phyloP scores from a whole-genome alignment of 306 rosid species.

The Sicyos baderoa region DNA sequence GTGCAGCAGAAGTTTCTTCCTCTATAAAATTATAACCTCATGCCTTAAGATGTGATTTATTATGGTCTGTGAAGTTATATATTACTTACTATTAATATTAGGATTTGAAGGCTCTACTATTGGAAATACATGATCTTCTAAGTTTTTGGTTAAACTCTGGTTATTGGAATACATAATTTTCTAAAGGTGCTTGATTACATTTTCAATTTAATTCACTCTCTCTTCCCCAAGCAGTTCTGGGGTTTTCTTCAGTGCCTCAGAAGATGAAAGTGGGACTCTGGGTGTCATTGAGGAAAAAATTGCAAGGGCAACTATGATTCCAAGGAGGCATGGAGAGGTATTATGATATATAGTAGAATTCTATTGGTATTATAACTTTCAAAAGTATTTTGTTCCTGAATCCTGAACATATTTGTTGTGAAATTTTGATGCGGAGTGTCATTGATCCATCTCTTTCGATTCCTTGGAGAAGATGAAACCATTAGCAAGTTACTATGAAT shows the following conservation, averaged over 20 bases:
- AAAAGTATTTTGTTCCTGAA: not conserved
- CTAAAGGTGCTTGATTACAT: not conserved
- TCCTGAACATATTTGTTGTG: not conserved
- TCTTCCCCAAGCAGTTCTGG: conserved; percentile 55
- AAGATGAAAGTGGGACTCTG: conserved; percentile 57
- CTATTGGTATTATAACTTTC: not conserved
- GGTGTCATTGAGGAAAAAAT: conserved; percentile 73
- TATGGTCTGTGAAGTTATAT: not conserved
- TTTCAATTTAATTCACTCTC: conserved; percentile 16
- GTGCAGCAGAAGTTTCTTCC: not conserved
- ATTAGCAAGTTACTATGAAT: not conserved
- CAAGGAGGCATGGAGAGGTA: conserved; percentile 84
- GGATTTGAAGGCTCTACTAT: not conserved
- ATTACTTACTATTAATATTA: not conserved
- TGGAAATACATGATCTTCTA: not conserved
- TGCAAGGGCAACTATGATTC: conserved; percentile 73
- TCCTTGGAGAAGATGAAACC: not conserved
- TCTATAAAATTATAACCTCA: not conserved
- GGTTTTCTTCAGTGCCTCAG: conserved; percentile 52
- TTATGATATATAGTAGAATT: conserved; percentile 8
- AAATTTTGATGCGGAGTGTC: conserved; percentile 3
- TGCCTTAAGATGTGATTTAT: not conserved
- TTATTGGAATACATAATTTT: not conserved
- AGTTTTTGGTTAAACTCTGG: not conserved
- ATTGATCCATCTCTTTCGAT: not conserved